These are phyloP conservation scores for Auricularia auricula-judae DNA, from an alignment of 768 basidiomycete genomes.

Conservation along the genomic window DNA sequence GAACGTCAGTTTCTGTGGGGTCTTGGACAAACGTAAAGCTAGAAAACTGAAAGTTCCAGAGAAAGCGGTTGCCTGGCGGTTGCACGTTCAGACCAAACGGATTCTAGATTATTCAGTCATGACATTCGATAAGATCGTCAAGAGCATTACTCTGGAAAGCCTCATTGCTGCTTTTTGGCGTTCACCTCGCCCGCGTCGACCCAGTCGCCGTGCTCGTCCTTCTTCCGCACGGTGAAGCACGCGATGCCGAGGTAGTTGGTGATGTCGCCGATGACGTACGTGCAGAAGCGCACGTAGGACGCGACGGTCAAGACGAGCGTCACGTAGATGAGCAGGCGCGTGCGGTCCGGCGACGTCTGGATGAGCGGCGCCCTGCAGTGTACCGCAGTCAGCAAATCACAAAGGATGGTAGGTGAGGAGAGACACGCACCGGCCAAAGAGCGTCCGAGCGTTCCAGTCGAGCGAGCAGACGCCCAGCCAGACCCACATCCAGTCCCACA, in stretches of 20 bases:
- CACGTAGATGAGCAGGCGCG: slow-evolving; percentile 60
- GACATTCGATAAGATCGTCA: too few species aligned
- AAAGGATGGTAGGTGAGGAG: neutral
- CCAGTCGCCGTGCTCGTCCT: slow-evolving; percentile 62
- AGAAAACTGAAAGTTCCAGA: too few species aligned
- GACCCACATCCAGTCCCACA: slow-evolving; percentile 80
- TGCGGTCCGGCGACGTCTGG: slow-evolving; percentile 51
- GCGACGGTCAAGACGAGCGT: slow-evolving; percentile 58
- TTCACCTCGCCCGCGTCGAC: slow-evolving; percentile 19
- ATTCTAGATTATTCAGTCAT: too few species aligned
- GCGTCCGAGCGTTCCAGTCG: slow-evolving; percentile 68
- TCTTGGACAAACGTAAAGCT: too few species aligned
- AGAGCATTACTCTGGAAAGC: too few species aligned
- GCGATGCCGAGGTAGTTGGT: slow-evolving; percentile 89
- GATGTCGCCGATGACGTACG: slow-evolving; percentile 76
- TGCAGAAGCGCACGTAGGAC: slow-evolving; percentile 67
- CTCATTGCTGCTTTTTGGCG: slow-evolving; percentile 5
- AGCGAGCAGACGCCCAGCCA: slow-evolving; percentile 67
- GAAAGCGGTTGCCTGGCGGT: too few species aligned
- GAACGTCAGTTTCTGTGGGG: too few species aligned
- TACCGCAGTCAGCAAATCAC: neutral
- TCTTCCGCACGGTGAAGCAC: slow-evolving; percentile 86
- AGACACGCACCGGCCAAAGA: slow-evolving; percentile 52
- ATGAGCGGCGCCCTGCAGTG: slow-evolving; percentile 51
- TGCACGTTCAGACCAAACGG: too few species aligned